Conservation (phyloP, 495 filamentous ascomycete species). For the Aspergillus olivimuriae region DNA sequence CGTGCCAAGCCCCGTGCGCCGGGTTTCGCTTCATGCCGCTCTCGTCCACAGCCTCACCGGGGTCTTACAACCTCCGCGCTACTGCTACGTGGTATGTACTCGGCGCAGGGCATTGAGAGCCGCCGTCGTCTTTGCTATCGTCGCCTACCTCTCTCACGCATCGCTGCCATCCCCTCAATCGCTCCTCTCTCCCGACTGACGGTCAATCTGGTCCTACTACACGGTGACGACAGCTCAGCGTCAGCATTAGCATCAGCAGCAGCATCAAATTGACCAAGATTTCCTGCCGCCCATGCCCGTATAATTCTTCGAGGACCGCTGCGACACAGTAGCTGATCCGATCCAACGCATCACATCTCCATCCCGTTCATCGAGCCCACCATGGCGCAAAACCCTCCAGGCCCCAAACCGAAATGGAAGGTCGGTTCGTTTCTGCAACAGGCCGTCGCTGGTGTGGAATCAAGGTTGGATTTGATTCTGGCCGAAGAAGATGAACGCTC, state of each 20-base stretch:
- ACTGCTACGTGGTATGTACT: not conserved
- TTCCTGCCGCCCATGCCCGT: constrained; percentile 18
- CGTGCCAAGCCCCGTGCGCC: constrained; percentile 15
- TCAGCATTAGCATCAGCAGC: constrained; percentile 14
- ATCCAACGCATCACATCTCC: no score
- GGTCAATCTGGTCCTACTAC: no score
- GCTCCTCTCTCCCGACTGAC: not conserved
- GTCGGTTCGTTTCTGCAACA: constrained; percentile 78
- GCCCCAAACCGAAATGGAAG: constrained; percentile 37
- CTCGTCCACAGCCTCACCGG: constrained; percentile 18
- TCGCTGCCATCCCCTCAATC: constrained; percentile 1
- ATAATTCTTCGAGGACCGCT: constrained; percentile 10
- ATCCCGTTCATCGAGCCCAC: constrained; percentile 2
- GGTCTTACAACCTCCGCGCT: constrained; percentile 1
- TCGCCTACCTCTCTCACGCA: constrained; percentile 1
- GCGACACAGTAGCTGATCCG: constrained; percentile 3
- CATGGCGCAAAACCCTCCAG: constrained; percentile 36
- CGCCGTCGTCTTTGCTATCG: not conserved
- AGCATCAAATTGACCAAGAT: constrained; percentile 14
- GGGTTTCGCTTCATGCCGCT: constrained; percentile 6
- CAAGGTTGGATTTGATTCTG: constrained; percentile 84
- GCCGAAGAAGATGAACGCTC: constrained; percentile 61
- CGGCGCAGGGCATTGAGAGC: not conserved
- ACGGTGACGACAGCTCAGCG: constrained; percentile 13
- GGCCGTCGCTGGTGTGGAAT: constrained; percentile 90